Conservation (phyloP, 2,329 filamentous ascomycete genomes). For the Fusarium nanum region DNA sequence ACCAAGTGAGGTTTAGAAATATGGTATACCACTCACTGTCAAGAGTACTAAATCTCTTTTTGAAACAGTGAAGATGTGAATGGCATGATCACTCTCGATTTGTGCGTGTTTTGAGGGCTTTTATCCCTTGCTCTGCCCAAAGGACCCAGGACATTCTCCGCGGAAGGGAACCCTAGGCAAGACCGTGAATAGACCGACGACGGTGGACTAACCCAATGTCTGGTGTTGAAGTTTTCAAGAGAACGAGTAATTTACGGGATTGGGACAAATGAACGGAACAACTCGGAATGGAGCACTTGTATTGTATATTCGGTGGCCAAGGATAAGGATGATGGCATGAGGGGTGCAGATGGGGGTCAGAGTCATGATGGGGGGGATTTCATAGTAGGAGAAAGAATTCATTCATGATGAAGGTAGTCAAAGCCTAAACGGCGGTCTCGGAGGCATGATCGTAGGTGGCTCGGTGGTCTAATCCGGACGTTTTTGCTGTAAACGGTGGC, state of each 20-base stretch:
- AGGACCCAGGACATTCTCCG: conserved; percentile 13
- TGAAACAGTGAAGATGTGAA: conserved; percentile 4
- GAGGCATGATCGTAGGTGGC: conserved; percentile 11
- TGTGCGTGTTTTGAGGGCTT: conserved; percentile 23
- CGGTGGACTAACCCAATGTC: conserved; percentile 19
- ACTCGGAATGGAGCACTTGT: conserved; percentile 25
- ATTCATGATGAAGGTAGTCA: conserved; percentile 19
- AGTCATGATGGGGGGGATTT: conserved; percentile 20
- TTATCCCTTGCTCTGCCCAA: conserved; percentile 13
- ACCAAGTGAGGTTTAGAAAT: neutral
- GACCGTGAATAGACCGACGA: conserved; percentile 40
- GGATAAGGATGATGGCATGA: conserved; percentile 15
- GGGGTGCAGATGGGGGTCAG: conserved; percentile 18
- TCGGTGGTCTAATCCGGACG: conserved; percentile 22
- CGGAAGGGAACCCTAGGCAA: conserved; percentile 6
- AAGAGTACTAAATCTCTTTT: neutral
- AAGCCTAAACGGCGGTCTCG: conserved; percentile 6
- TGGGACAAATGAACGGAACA: conserved; percentile 25
- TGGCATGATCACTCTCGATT: conserved; percentile 33
- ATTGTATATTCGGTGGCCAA: neutral
- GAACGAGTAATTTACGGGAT: conserved; percentile 31
- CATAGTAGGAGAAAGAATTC: conserved; percentile 27
- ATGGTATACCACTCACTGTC: neutral
- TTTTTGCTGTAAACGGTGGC: neutral
- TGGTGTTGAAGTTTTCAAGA: neutral